Conservation (phyloP, 306 rosid species). For the Pyrus bretschneideri region DNA sequence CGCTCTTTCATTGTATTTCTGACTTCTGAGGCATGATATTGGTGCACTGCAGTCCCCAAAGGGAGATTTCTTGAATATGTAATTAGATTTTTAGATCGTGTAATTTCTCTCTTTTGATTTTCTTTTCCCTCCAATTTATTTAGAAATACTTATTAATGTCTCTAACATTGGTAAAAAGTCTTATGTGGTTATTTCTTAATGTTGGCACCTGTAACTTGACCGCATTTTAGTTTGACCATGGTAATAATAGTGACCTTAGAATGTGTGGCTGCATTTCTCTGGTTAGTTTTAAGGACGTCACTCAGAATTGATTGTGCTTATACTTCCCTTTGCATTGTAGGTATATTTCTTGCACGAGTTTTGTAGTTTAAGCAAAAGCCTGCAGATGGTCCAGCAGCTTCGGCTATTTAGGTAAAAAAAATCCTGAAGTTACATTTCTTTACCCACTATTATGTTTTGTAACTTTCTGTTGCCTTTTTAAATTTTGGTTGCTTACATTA, state of each 20-base stretch:
- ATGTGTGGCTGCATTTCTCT: not conserved
- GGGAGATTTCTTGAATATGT: not conserved
- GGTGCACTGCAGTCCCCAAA: not conserved
- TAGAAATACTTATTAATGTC: not conserved
- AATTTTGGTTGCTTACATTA: conserved; percentile 8
- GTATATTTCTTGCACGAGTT: conserved; percentile 84
- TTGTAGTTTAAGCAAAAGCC: conserved; percentile 87
- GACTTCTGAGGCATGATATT: not conserved
- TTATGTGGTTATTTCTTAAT: not conserved
- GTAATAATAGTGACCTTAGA: not conserved
- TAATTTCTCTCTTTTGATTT: not conserved
- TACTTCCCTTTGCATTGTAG: conserved; percentile 23
- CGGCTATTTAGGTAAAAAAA: conserved; percentile 69
- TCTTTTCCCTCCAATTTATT: not conserved
- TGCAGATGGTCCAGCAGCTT: conserved; percentile 92
- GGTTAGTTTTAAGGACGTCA: not conserved
- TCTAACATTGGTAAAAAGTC: not conserved
- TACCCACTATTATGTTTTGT: not conserved
- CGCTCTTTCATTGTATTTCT: not conserved
- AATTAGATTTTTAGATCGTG: not conserved
- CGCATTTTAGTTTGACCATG: not conserved
- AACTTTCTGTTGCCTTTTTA: not conserved
- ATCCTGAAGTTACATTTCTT: conserved; percentile 6
- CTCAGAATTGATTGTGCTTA: not conserved
- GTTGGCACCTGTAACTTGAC: not conserved